Conservation (phyloP, 352 stramenopile genomes). For the Phytophthora tubulina region DNA sequence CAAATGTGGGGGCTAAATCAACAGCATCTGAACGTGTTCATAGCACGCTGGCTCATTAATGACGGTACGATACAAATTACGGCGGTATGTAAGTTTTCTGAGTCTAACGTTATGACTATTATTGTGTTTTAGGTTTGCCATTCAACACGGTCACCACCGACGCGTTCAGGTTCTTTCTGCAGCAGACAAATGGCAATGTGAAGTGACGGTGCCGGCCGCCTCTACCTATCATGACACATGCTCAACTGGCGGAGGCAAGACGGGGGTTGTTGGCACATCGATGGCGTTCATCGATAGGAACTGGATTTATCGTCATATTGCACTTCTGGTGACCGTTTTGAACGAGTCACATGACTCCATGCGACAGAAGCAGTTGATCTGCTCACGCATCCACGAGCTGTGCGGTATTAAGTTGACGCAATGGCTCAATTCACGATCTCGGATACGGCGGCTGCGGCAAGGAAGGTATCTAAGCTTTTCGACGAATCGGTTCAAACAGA, state of each 20-base stretch:
- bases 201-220: neutral
- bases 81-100: no score
- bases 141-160: slow-evolving; percentile 1
- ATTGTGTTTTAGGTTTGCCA: neutral
- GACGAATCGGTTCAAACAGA: neutral
- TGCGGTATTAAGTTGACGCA: neutral
- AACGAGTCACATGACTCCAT: neutral
- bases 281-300: neutral
- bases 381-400: neutral
- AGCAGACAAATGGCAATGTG: neutral
- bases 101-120: neutral
- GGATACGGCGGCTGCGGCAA: neutral
- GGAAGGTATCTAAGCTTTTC: slow-evolving; percentile 1
- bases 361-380: neutral
- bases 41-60: neutral
- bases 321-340: neutral
- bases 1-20: neutral
- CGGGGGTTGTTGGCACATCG: neutral
- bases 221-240: slow-evolving; percentile 3
- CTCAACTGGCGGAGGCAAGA: neutral
- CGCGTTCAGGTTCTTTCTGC: neutral
- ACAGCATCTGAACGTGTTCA: neutral
- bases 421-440: slow-evolving; percentile 6
- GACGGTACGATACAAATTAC: neutral
- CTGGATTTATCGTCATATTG: neutral